Percentiles rank a stretch among this genome's conserved stretches.
Evolutionary conservation across 257 asterid species (phyloP).

Genomic region (Jacaranda mimosifolia): DNA sequence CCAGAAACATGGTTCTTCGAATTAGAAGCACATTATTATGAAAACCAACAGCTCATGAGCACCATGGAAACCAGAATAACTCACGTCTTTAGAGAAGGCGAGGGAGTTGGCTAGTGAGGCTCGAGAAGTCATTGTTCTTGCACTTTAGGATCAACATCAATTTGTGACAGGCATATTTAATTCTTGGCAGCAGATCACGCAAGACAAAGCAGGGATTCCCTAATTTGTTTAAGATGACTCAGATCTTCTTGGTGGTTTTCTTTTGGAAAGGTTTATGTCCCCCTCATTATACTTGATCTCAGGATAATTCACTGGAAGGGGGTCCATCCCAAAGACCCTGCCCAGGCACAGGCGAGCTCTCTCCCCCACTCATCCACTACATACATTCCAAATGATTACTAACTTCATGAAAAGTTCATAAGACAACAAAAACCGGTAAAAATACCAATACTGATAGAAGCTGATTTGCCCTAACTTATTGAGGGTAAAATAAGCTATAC

Average conservation of each 20-base stretch:
- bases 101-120: too few relatives aligned
- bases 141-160: not conserved
- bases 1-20: too few relatives aligned
- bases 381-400: not conserved
- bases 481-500: not conserved
- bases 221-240: not conserved
- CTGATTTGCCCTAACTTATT: conserved; percentile 1
- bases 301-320: not conserved
- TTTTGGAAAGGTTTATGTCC: not conserved
- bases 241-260: not conserved
- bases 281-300: not conserved
- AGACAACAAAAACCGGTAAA: conserved; percentile 8
- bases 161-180: not conserved
- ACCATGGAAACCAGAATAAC: too few relatives aligned
- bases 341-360: too few relatives aligned
- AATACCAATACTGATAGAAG: conserved; percentile 3
- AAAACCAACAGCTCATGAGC: too few relatives aligned
- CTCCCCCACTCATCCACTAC: conserved; percentile 8
- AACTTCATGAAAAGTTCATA: not conserved
- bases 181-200: conserved; percentile 1
- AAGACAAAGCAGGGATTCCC: not conserved
- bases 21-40: too few relatives aligned
- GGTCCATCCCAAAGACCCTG: not conserved
- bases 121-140: not conserved
- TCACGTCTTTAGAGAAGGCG: too few relatives aligned